Base-by-base conservation (phyloP, 1,284 basidiomycete species). In the Blastosporella zonata region DNA sequence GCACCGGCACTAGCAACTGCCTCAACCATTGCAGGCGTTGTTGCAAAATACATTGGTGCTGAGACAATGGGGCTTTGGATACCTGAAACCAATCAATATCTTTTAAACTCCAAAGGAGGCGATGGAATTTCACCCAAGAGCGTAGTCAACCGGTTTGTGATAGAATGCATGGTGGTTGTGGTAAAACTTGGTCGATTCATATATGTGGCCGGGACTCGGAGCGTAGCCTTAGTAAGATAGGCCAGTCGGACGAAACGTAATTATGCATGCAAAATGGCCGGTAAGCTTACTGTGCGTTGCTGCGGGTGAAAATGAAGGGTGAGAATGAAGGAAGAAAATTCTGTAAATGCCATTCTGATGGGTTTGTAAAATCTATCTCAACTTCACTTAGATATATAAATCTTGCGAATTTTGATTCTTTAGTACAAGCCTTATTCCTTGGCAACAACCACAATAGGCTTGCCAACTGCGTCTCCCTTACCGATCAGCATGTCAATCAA, bases 11-110 rank as follows among this genome's bases (percentile, higher is more conserved):
- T 33, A 31, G 57, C 52, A 23, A 65, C 63, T 13, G 60, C 63
- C 4, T 50, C 48, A 0, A 59, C 61, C 12, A 67, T 43, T 2
- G 56, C 52, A 1, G 54, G 51, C 9, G 61, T 60, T 1, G 58
- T 21, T 3, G 59, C 62, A 40, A 43, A 55, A 3, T 53, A 53
- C 66, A 68, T 67, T 2, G 67, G 67, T 8, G 66, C 65, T 13
- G 53, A 57, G 27, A 66, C 46, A 21, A 68, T 63, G 6, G 66
- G 65, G 4, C 50, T 41, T 12, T 50, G 38, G 18, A 60, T 51
- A 29, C 53, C 66, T 67, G 20, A 7, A 29, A 20, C 8, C 15
- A 17, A n/a, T 2, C 28, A 34, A 13, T 13, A 34, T 13, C 29
- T 6, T 23, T 13, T 6, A 10, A 22, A 13, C 10, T 7, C 9